phyloP scores from a whole-genome alignment of 2,329 filamentous ascomycete genomes.

The Huntiella omanensis region DNA sequence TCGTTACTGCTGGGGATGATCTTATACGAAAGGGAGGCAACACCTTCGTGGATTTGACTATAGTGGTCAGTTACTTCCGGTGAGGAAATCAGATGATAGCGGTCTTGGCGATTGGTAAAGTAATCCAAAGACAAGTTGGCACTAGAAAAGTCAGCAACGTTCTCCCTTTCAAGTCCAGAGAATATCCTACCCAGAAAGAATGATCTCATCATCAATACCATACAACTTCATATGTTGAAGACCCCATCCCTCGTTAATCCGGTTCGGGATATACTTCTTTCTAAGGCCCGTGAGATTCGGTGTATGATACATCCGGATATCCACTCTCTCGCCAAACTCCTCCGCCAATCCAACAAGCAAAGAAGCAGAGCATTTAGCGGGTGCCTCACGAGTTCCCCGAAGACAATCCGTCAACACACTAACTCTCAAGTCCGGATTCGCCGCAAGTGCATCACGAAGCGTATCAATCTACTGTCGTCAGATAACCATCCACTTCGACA shows the following conservation, averaged over 20 bases:
- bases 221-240: conserved; percentile 99
- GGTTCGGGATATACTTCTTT: conserved; percentile 66
- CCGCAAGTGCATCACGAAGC: conserved; percentile 52
- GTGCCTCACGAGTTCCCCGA: conserved; percentile 78
- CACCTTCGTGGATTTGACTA: conserved; percentile 52
- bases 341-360: conserved; percentile 65
- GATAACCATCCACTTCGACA: not conserved
- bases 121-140: conserved; percentile 89
- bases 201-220: conserved; percentile 84
- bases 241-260: conserved; percentile 97
- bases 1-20: conserved; percentile 41
- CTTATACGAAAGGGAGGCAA: conserved; percentile 65
- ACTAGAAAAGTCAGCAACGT: conserved; percentile 17
- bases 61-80: conserved; percentile 70
- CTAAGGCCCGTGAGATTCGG: conserved; percentile 78
- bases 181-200: conserved; percentile 57
- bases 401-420: conserved; percentile 85
- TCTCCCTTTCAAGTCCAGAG: not conserved
- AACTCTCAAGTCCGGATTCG: conserved; percentile 58
- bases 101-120: conserved; percentile 86
- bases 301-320: conserved; percentile 95
- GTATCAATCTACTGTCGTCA: conserved; percentile 41
- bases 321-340: conserved; percentile 76
- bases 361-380: conserved; percentile 70
- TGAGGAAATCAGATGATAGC: conserved; percentile 81